A percentile compares a stretch with the other conserved stretches of the same genome.
Evolutionary conservation across 1,284 basidiomycete genomes (phyloP).

Genomic region (Puccinia coronata): DNA sequence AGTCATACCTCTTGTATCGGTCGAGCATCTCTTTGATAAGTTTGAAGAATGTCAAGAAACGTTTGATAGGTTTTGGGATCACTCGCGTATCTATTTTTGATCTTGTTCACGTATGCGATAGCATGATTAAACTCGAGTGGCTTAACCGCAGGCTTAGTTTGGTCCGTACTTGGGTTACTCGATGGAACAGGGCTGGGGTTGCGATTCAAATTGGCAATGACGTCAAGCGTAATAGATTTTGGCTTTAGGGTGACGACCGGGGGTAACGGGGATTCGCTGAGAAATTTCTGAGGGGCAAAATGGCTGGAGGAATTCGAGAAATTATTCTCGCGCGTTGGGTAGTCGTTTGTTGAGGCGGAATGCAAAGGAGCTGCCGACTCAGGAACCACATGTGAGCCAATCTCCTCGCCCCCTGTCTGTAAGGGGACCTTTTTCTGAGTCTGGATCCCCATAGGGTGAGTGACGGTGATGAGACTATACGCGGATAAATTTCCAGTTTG

Average conservation of each 20-base stretch:
- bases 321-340: slow-evolving; percentile 35
- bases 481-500: slow-evolving; percentile 58
- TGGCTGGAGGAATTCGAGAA: not conserved
- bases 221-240: slow-evolving; percentile 33
- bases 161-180: slow-evolving; percentile 26
- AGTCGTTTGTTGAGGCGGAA: slow-evolving; percentile 6
- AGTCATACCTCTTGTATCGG: slow-evolving; percentile 78
- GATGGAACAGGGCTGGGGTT: slow-evolving; percentile 39
- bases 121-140: slow-evolving; percentile 90
- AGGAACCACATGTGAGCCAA: slow-evolving; percentile 45
- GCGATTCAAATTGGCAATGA: slow-evolving; percentile 23
- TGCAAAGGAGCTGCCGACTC: not conserved
- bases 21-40: slow-evolving; percentile 91
- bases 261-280: slow-evolving; percentile 13
- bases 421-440: slow-evolving; percentile 53
- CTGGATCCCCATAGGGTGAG: slow-evolving; percentile 52
- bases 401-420: slow-evolving; percentile 48
- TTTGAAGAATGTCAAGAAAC: slow-evolving; percentile 96
- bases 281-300: not conserved
- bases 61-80: slow-evolving; percentile 96
- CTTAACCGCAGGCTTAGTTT: slow-evolving; percentile 42
- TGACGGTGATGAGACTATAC: slow-evolving; percentile 52
- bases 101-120: slow-evolving; percentile 97
- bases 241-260: slow-evolving; percentile 17
- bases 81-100: slow-evolving; percentile 88